Evolutionary conservation across 495 filamentous ascomycete genomes (phyloP), one percentile per base, ranked within the genome.

Genomic region (Aspergillus cristatus): DNA sequence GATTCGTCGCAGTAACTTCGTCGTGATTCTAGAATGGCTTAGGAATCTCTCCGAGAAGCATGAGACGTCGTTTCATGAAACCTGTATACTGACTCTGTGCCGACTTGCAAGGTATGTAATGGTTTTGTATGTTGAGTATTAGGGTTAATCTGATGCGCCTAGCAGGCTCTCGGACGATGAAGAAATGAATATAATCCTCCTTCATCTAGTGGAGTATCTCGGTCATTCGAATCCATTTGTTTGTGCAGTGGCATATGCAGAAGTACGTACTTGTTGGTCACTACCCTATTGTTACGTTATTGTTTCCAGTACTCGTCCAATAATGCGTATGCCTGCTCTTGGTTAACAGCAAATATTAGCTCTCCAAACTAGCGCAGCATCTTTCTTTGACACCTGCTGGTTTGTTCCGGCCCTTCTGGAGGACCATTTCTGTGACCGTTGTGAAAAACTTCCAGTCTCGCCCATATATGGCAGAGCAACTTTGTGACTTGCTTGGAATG

Each of bases 391-490:
- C 74, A 0, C 67, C 79, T 10, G 68, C 71, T 28, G 74, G 76
- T 18, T 55, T 97, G 1, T 81, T 96, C 45, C 74, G 76, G 32
- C 89, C 89, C 6, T 96, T 83, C 55, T 97, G 88, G 88, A 71
- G 74, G 44, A 89, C 70, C 13, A 68, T 98, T 32, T 85, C 86
- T 6, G 74, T 85, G 32, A 72, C 72, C 6, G 82, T 86, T 2
- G 79, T 88, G 12, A 87, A 87, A 54, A 85, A 94, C 43, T 57
- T 96, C 22, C 73, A 79, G 14, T 72, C 74, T 35, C 78, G 79
- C 32, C 91, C 93, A 28, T 82, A 94, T 51, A 84, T 85, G 47
- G 79, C 79, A 6, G 81, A 86, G 43, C 68, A 81, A 26, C 66
- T 98, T 13, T 84, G 88, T 14, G 85, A 93, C 42, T 51, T 96